Base-by-base conservation (phyloP, 495 filamentous ascomycete species). In the Terfezia boudieri region DNA sequence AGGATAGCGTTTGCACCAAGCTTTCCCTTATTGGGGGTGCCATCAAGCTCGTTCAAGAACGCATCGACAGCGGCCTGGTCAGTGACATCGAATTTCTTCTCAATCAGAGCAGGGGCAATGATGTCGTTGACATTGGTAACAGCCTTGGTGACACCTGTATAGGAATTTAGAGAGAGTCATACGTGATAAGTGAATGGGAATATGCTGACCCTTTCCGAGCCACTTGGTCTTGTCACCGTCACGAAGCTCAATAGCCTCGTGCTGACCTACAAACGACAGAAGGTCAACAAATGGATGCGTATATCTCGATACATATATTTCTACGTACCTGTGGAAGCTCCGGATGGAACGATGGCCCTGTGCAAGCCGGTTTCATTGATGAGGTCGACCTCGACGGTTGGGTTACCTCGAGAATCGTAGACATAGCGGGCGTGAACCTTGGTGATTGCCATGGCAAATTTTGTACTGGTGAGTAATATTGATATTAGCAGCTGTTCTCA, bases 1-100 rank as follows among this genome's bases (percentile, higher is more conserved):
- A 99, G 79, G 67, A 99, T 94, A 70, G 92, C 92, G 68, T 99
- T 99, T 72, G 92, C 92, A 72, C 92, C 92, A 38, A 96, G 78
- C 67, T 89, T 93, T 64, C 79, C 84, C 84, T 99, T 99, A 81
- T 96, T 99, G 67, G 81, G 64, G 50, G 90, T 90, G 61, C 87
- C 88, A 67, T 99, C 92, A 65, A 96, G 87, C 69, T 83, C 78
- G 76, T 85, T 94, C 63, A 99, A 76, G 77, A 95, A 94, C 64
- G 80, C 75, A 68, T 99, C 92, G 61, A 99, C 76, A 66, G 80
- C 79, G 67, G 78, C 76, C 75, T 99, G 92, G 73, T 96, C 86
- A 79, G 94, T 95, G 64, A 95, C 88, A 67, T 96, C 89, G 60
- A 96, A 73, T 69, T 80, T 80, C 74, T 84, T 78, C 75, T 89